Conservation (phyloP, 2,329 filamentous ascomycete genomes). For the Pseudogymnoascus sp. region DNA sequence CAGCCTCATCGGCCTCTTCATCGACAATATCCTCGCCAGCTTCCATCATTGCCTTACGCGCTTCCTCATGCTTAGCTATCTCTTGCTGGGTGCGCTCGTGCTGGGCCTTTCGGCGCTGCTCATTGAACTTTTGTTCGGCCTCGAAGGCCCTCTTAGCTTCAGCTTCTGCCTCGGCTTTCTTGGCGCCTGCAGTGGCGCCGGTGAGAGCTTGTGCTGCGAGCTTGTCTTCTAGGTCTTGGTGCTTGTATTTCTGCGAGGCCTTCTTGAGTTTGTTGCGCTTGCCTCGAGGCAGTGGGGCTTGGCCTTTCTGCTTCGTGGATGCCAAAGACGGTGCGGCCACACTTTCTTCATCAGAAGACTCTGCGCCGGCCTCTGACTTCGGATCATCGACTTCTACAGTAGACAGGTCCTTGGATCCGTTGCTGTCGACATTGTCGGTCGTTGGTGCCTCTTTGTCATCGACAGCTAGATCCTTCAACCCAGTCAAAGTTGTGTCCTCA, state of each 20-base stretch:
- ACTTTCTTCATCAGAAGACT: slow-evolving; percentile 22
- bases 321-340: slow-evolving; percentile 24
- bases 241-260: slow-evolving; percentile 78
- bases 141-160: slow-evolving; percentile 61
- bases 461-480: neutral
- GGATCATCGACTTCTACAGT: slow-evolving; percentile 27
- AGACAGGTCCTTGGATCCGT: neutral
- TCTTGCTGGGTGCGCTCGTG: slow-evolving; percentile 70
- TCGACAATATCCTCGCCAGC: slow-evolving; percentile 50
- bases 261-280: slow-evolving; percentile 81
- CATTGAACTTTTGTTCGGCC: slow-evolving; percentile 62
- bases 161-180: slow-evolving; percentile 61
- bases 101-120: slow-evolving; percentile 69
- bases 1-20: slow-evolving; percentile 47
- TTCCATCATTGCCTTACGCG: slow-evolving; percentile 51
- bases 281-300: slow-evolving; percentile 53
- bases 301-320: slow-evolving; percentile 38
- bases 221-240: slow-evolving; percentile 93
- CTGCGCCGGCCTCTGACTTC: slow-evolving; percentile 29
- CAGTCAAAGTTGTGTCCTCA: slow-evolving; percentile 24
- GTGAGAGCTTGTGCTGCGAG: slow-evolving; percentile 75
- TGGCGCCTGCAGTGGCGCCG: slow-evolving; percentile 62
- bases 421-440: neutral
- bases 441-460: slow-evolving; percentile 15
- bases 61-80: slow-evolving; percentile 69